phyloP scores from a whole-genome alignment of 2,329 filamentous ascomycete species.

The Fusarium pilosicola region DNA sequence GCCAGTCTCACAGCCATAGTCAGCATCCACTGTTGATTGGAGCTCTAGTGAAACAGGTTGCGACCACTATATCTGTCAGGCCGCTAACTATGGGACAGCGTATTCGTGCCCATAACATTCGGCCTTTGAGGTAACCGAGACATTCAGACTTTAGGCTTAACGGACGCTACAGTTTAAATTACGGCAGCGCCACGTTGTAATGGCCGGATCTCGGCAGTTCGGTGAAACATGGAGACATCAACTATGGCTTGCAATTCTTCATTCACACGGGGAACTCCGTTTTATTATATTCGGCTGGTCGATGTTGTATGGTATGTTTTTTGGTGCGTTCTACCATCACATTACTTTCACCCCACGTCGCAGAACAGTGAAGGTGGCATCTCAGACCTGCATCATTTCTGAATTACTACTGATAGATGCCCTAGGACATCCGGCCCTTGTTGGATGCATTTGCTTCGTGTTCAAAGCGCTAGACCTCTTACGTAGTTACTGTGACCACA shows the following conservation, averaged over 20 bases:
- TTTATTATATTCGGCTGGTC: accelerated
- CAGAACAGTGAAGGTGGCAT: too few relatives aligned
- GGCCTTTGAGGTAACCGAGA: neutral
- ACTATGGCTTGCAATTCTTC: neutral
- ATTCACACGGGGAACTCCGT: too few relatives aligned
- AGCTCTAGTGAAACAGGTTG: neutral
- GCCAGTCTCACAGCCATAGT: too few relatives aligned
- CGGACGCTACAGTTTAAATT: neutral
- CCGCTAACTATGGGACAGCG: neutral
- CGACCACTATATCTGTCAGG: neutral
- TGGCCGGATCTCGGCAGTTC: neutral
- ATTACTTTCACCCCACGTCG: neutral
- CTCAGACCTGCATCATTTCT: neutral
- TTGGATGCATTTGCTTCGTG: too few relatives aligned
- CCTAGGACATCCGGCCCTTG: too few relatives aligned
- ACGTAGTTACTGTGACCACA: neutral
- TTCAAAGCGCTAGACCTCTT: too few relatives aligned
- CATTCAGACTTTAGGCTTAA: neutral
- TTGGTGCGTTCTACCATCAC: neutral
- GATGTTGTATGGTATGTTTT: too few relatives aligned
- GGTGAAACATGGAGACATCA: neutral
- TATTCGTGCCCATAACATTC: neutral
- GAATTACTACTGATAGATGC: neutral
- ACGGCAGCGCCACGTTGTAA: neutral
- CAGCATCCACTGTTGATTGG: neutral